phyloP scores from a whole-genome alignment of 208 protist species.

The Porcisia hertigi region DNA sequence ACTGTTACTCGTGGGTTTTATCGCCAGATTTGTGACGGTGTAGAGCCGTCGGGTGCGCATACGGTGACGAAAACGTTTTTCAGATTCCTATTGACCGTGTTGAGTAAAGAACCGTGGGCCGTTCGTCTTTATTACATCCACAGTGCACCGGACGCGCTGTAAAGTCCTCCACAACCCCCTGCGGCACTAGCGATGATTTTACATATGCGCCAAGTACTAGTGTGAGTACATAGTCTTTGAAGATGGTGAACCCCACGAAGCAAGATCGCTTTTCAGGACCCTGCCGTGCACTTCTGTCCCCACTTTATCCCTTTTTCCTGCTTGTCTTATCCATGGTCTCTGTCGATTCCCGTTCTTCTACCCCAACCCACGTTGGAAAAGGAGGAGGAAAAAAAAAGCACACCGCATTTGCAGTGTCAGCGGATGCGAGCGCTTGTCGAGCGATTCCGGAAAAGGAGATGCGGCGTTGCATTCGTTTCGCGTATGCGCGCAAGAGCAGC shows the following conservation, averaged over 20 bases:
- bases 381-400: neutral
- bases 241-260: neutral
- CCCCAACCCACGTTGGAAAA: neutral
- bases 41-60: neutral
- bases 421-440: neutral
- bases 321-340: neutral
- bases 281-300: neutral
- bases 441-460: neutral
- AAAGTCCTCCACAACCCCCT: too few species aligned
- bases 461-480: slow-evolving; percentile 3
- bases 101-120: too few species aligned
- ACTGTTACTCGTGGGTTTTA: neutral
- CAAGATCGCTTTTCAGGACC: neutral
- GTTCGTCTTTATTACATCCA: neutral
- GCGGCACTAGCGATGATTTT: too few species aligned
- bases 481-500: neutral
- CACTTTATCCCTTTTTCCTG: neutral
- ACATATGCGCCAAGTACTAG: neutral
- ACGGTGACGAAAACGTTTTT: neutral
- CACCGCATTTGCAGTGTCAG: neutral
- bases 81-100: neutral
- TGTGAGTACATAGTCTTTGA: neutral
- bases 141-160: neutral
- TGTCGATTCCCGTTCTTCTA: neutral
- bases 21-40: neutral